phyloP scores from a whole-genome alignment of 768 basidiomycete genomes.

The Rossbeevera mucosa region DNA sequence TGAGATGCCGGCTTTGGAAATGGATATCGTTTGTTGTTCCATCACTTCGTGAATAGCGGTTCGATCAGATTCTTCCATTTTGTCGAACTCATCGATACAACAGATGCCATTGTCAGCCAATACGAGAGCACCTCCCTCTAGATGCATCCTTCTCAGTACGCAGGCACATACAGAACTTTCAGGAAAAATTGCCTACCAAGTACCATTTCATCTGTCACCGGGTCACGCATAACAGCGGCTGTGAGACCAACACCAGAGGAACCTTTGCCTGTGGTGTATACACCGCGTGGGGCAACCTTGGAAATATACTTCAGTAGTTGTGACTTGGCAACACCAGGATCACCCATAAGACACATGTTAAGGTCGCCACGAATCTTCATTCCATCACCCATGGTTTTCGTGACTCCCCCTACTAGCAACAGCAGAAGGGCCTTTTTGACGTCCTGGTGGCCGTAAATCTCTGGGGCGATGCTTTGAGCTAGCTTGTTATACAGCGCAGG shows the following conservation, averaged over 20 bases:
- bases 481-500: constrained; percentile 82
- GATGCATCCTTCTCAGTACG: constrained; percentile 9
- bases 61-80: constrained; percentile 97
- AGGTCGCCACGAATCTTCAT: constrained; percentile 99
- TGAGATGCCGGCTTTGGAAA: constrained; percentile 98
- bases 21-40: constrained; percentile 99
- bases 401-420: constrained; percentile 92
- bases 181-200: constrained; percentile 58
- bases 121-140: constrained; percentile 99
- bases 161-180: neutral
- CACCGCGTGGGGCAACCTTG: constrained; percentile 94
- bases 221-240: constrained; percentile 98
- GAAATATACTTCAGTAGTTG: constrained; percentile 97
- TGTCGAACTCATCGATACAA: constrained; percentile 99
- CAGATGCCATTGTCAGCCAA: constrained; percentile 99
- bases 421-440: constrained; percentile 95
- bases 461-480: constrained; percentile 92
- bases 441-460: constrained; percentile 96
- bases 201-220: constrained; percentile 99
- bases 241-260: constrained; percentile 98
- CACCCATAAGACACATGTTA: constrained; percentile 98
- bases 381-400: constrained; percentile 92
- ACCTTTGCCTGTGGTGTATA: constrained; percentile 98
- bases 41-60: constrained; percentile 99
- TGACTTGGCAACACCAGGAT: constrained; percentile 98